A percentile compares a stretch with the other conserved stretches of the same genome.
Evolutionary conservation across 345 rosid genomes (phyloP).

Genomic region (Eucalyptus marginata): DNA sequence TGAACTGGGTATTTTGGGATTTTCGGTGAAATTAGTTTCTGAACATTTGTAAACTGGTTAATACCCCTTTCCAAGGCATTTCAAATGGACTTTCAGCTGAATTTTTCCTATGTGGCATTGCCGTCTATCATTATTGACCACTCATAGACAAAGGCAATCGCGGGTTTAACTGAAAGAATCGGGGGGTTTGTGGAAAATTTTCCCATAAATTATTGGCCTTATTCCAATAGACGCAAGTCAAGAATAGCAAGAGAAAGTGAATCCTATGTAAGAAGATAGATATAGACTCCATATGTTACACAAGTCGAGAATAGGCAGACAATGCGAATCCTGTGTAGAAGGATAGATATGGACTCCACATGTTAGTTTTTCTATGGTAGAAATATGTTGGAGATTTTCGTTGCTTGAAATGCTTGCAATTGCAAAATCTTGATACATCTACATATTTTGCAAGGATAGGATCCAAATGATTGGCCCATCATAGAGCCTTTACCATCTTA

Average conservation of each 20-base stretch:
- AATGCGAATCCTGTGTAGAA: neutral
- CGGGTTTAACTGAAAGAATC: neutral
- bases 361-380: neutral
- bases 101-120: neutral
- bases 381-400: neutral
- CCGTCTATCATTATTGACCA: neutral
- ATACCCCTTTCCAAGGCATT: neutral
- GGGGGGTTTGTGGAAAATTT: neutral
- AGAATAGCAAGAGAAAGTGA: neutral
- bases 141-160: neutral
- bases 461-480: constrained; percentile 80
- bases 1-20: neutral
- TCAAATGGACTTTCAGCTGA: neutral
- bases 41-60: neutral
- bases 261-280: neutral
- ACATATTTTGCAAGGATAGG: constrained; percentile 19
- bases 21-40: neutral
- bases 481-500: constrained; percentile 90
- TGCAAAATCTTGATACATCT: neutral
- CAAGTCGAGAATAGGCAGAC: neutral
- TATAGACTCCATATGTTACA: neutral
- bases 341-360: neutral
- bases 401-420: neutral
- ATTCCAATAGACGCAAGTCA: neutral
- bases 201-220: neutral